Base-by-base conservation (phyloP, 2,329 filamentous ascomycete genomes). In the Botryotinia convoluta region DNA sequence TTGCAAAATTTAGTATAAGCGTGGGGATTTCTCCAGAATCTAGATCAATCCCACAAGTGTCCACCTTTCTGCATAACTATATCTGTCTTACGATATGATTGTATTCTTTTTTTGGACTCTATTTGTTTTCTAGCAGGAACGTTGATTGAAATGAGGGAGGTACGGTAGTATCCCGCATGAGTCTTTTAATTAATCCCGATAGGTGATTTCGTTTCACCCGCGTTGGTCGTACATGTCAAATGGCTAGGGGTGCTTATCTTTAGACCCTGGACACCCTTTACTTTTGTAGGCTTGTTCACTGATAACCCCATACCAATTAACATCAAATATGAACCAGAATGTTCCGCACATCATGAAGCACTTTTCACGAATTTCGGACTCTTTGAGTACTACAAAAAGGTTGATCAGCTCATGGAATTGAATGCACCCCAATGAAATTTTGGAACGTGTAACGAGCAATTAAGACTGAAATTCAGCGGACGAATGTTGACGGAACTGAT, bases 181-280 rank as follows among this genome's bases (percentile, higher is more conserved):
- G 48, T 20, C 51, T 22, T 69, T 68, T 57, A n/a, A 68, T 57
- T 57, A 26, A 29, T 57, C 26, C 39, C 26, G 37, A 61, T 61
- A 51, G 22, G 32, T 72, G 39, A 39, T 51, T 57, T 68, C 63
- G 71, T 72, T 59, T 69, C 71, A 72, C 71, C 63, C 71, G 35
- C 29, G 29, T 48, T 48, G n/a, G 71, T 64, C 7, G 35, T 71
- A 54, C 69, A 71, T 37, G 16, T 54, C 35, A 39, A 59, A 68
- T 35, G 71, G 54, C 51, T 51, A 37, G 37, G 37, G 42, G 44
- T 72, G 51, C 71, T 72, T 72, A 72, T 69, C 71, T 72, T 45
- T 35, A 20, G 29, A 72, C 39, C 71, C 51, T 68, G 71, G 32
- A 42, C 39, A 61, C 29, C 42, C n/a, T 45, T 69, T 69, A 26